Evolutionary conservation across 169 alveolate genomes (phyloP), one percentile per base, ranked within the genome.

Genomic region (Plasmodium cynomolgi): DNA sequence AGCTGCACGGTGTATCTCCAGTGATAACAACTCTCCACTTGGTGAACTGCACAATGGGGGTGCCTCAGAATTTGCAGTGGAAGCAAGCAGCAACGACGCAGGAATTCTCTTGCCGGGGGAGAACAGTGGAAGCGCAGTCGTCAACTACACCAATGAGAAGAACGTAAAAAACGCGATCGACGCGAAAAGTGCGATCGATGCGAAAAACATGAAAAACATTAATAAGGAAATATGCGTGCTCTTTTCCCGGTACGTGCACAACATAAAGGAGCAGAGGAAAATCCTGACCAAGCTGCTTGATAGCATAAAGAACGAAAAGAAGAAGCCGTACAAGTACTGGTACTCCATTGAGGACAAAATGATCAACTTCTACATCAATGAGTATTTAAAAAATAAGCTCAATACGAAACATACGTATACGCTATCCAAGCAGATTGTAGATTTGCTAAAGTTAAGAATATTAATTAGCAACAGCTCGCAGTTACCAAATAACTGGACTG

Each of bases 401-500:
- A 97, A 96, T 75, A 96, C 93, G n/a, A 92, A 96, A 68, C 96
- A 96, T 92, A 95, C 97, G 44, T 96, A 96, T 74, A 96, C 92
- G 26, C 83, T 95, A 44, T 96, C 95, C 33, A 95, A 95, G 29
- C 98, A 96, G 91, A 96, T 96, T 54, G 73, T 84, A 23, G 97
- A 96, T 74, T 92, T 95, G 50, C 92, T 95, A 56, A 93, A 92
- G 23, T 82, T 96, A 79, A 84, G 98, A 39, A 41, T 96, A 7
- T 75, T 72, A 71, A 84, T 95, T 62, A 44, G n/a, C 47, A 88
- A 93, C 82, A 96, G 98, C 71, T 91, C 97, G 6, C 92, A 75
- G 31, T 47, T 96, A 37, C 98, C 98, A n/a, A 81, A 93, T 68
- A 93, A 83, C 20, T 96, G 98, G 98, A 96, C 98, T 1, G 98